Percentiles rank a stretch among this genome's conserved stretches.
phyloP scores from a whole-genome alignment of 495 filamentous ascomycete species.

The Annulohypoxylon bovei region DNA sequence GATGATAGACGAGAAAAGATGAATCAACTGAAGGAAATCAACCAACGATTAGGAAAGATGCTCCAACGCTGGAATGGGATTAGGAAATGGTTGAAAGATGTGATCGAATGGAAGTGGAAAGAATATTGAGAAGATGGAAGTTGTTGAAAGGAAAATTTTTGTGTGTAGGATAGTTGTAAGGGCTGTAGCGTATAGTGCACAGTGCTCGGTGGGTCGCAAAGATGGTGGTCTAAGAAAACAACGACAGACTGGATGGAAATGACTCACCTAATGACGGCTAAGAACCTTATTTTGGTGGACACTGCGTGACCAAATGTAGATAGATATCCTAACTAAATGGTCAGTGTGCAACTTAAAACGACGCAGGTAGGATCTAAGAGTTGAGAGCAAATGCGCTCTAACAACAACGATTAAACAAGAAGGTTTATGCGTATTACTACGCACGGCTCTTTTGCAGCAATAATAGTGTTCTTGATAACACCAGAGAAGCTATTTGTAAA shows the following conservation, averaged over 20 bases:
- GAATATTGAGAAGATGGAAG: not conserved
- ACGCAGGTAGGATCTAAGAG: not conserved
- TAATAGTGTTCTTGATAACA: not conserved
- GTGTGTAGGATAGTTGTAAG: not conserved
- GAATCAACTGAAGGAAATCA: not conserved
- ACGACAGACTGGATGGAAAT: not conserved
- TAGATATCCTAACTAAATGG: not conserved
- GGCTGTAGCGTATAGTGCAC: not conserved
- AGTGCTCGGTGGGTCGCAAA: not conserved
- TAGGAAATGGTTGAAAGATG: not conserved
- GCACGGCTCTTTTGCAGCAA: not conserved
- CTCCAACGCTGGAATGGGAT: not conserved
- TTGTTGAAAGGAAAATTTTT: not conserved
- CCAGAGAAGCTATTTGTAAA: not conserved
- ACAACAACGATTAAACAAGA: too few relatives aligned
- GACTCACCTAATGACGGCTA: not conserved
- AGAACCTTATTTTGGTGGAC: not conserved
- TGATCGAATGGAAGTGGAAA: not conserved
- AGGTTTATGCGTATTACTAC: not conserved
- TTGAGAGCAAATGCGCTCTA: not conserved
- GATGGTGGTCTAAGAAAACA: not conserved
- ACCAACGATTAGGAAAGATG: not conserved
- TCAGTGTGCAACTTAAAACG: not conserved
- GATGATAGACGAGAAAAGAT: not conserved
- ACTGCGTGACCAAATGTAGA: constrained; percentile 4